Conservation (phyloP, 331 rosid species). For the Erythrophleum ivorense region DNA sequence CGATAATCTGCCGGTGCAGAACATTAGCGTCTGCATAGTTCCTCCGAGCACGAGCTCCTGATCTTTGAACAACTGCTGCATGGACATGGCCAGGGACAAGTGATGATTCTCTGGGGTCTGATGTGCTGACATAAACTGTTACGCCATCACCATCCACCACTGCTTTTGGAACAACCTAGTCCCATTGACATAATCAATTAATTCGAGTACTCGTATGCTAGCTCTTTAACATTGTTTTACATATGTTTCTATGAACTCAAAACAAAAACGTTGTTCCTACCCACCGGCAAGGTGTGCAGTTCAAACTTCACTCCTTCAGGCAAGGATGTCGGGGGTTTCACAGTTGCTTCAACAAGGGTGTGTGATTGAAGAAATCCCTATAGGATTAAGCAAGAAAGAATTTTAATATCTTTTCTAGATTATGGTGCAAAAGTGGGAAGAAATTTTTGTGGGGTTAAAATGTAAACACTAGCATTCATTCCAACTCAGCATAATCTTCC, state of each 20-base stretch:
- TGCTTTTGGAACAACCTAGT: slow-evolving; percentile 77
- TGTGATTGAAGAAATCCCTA: slow-evolving; percentile 85
- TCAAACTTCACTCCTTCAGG: slow-evolving; percentile 75
- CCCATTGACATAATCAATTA: slow-evolving; percentile 25
- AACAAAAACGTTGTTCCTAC: slow-evolving; percentile 45
- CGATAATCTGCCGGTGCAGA: slow-evolving; percentile 63
- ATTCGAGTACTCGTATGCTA: slow-evolving; percentile 3
- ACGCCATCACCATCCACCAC: slow-evolving; percentile 85
- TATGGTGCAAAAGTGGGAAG: slow-evolving; percentile 16
- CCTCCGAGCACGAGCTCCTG: slow-evolving; percentile 57
- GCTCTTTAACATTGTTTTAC: slow-evolving; percentile 2
- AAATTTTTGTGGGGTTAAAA: not conserved
- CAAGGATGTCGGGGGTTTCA: slow-evolving; percentile 56
- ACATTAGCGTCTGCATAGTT: slow-evolving; percentile 59
- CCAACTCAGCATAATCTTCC: too few relatives aligned
- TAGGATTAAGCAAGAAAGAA: slow-evolving; percentile 12
- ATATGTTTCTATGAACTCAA: not conserved
- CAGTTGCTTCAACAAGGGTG: slow-evolving; percentile 48
- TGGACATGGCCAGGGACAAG: too few relatives aligned
- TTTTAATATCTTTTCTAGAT: slow-evolving; percentile 1
- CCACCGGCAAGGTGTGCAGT: slow-evolving; percentile 62
- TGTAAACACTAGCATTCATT: too few relatives aligned
- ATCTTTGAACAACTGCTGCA: slow-evolving; percentile 57
- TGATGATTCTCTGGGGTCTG: too few relatives aligned
- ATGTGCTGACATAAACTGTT: slow-evolving; percentile 30